Conservation (phyloP, 305 asterid genomes). For the Fraxinus platypoda region DNA sequence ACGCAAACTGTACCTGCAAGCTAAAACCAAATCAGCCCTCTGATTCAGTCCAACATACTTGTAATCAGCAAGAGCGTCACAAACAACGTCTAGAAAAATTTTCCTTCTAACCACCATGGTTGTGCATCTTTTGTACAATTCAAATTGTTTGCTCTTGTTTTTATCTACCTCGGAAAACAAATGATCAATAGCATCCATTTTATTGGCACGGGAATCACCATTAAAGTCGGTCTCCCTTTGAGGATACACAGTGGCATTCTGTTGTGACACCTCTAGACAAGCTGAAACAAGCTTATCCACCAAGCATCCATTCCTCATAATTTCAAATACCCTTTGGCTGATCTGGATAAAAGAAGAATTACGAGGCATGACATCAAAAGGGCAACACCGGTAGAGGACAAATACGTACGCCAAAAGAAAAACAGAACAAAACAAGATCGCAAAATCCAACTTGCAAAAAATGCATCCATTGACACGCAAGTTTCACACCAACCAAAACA, state of each 20-base stretch:
- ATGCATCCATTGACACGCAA: constrained; percentile 7
- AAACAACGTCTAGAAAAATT: constrained; percentile 65
- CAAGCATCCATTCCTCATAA: constrained; percentile 38
- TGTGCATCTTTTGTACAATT: constrained; percentile 81
- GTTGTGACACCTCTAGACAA: constrained; percentile 29
- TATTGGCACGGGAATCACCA: constrained; percentile 33
- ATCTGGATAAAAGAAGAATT: constrained; percentile 47
- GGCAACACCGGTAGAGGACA: background rate
- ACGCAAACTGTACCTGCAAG: constrained; percentile 77
- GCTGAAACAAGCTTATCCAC: constrained; percentile 42
- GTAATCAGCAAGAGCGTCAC: constrained; percentile 85
- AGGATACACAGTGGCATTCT: constrained; percentile 37
- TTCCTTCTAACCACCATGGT: constrained; percentile 68
- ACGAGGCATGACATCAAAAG: constrained; percentile 6
- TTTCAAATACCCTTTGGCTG: constrained; percentile 78
- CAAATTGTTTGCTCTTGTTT: constrained; percentile 57
- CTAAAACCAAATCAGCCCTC: constrained; percentile 80
- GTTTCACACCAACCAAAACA: background rate
- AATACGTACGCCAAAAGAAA: constrained; percentile 4
- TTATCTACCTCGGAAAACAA: constrained; percentile 37
- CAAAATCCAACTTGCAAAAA: constrained; percentile 5
- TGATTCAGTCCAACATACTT: constrained; percentile 90
- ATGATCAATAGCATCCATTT: constrained; percentile 25
- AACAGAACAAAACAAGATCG: constrained; percentile 16
- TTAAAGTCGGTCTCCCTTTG: constrained; percentile 37